phyloP scores from a whole-genome alignment of 139 green algal species.

The Coccomyxa sp. region DNA sequence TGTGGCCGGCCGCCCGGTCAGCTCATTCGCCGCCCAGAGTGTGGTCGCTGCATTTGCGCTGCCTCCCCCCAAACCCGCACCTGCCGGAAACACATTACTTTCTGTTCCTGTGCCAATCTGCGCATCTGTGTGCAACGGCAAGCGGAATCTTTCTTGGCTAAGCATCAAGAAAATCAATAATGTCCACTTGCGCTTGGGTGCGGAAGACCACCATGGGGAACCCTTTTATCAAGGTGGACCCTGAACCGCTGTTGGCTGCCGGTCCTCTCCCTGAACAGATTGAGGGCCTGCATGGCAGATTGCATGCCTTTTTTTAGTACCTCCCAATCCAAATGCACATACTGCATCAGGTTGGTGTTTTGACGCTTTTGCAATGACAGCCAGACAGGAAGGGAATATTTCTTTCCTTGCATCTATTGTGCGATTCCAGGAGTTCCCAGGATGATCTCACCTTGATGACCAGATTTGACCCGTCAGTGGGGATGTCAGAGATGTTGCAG shows the following conservation, averaged over 20 bases:
- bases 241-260: conserved; percentile 64
- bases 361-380: no score
- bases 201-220: conserved; percentile 71
- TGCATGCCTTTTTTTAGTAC: no score
- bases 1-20: conserved; percentile 68
- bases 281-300: conserved; percentile 50
- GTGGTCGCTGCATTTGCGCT: conserved; percentile 94
- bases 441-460: conserved; percentile 72
- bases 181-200: no score
- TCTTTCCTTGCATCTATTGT: no score
- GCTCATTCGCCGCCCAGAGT: conserved; percentile 93
- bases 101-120: not conserved
- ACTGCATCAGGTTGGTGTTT: no score
- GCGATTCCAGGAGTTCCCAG: no score
- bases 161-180: no score
- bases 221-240: conserved; percentile 83
- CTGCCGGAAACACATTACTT: conserved; percentile 14
- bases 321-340: no score
- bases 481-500: conserved; percentile 80
- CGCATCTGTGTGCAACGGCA: no score
- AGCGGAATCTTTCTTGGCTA: no score
- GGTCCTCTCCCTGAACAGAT: conserved; percentile 84
- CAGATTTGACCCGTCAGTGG: conserved; percentile 89
- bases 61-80: conserved; percentile 91
- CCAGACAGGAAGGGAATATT: no score